Conservation (phyloP, 768 basidiomycete species). For the Amanita exitialis region DNA sequence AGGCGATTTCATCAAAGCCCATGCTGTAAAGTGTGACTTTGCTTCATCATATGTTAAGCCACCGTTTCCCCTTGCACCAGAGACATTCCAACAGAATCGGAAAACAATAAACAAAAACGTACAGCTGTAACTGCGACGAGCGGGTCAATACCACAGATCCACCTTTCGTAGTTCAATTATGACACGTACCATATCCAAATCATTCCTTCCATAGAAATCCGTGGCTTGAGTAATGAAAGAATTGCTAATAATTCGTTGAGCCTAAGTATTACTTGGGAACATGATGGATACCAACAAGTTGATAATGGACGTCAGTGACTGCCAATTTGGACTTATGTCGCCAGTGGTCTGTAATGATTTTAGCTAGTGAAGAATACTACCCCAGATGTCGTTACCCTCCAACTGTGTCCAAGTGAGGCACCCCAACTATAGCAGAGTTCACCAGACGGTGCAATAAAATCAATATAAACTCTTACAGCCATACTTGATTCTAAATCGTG, state of each 20-base stretch:
- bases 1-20: slow-evolving; percentile 61
- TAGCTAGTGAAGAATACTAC: background rate
- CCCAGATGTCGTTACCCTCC: slow-evolving; percentile 36
- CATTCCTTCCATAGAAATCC: slow-evolving; percentile 59
- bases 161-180: background rate
- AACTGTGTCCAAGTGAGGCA: slow-evolving; percentile 49
- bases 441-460: background rate
- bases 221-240: slow-evolving; percentile 57
- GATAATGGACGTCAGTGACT: slow-evolving; percentile 45
- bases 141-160: background rate
- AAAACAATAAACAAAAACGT: slow-evolving; percentile 8
- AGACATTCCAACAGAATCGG: background rate
- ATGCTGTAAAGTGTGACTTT: slow-evolving; percentile 64
- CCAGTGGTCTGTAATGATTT: slow-evolving; percentile 32
- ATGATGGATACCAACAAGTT: slow-evolving; percentile 32
- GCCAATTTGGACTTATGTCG: slow-evolving; percentile 44
- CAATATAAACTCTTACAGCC: slow-evolving; percentile 24
- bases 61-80: slow-evolving; percentile 45
- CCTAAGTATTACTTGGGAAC: background rate
- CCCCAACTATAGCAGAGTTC: slow-evolving; percentile 32
- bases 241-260: slow-evolving; percentile 28
- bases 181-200: slow-evolving; percentile 50
- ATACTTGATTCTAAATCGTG: slow-evolving; percentile 37
- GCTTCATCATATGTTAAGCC: slow-evolving; percentile 49
- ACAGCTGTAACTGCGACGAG: slow-evolving; percentile 44